Conservation (phyloP, 1,284 basidiomycete genomes). For the Cronartium quercuum region DNA sequence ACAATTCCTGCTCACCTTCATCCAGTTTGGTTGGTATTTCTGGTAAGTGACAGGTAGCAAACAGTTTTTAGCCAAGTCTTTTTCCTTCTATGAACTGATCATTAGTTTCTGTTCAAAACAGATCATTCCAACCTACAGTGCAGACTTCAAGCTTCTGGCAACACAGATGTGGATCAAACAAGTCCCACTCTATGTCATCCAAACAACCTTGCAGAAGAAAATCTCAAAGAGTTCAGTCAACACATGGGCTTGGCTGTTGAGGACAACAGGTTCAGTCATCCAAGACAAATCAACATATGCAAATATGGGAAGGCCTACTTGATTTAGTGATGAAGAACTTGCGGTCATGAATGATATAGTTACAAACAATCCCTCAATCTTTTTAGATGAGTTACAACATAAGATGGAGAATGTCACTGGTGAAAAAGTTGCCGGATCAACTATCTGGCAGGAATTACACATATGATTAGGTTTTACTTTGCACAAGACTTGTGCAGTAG, state of each 20-base stretch:
- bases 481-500: neutral
- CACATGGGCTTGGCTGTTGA: neutral
- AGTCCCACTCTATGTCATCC: neutral
- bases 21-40: too few species aligned
- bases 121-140: too few species aligned
- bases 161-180: neutral
- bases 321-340: neutral
- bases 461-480: neutral
- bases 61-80: too few species aligned
- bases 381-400: neutral
- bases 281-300: neutral
- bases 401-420: neutral
- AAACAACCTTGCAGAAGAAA: neutral
- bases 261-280: neutral
- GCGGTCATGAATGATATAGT: neutral
- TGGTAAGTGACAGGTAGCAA: too few species aligned
- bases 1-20: too few species aligned
- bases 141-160: neutral
- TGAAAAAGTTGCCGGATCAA: neutral
- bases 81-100: too few species aligned
- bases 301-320: neutral
- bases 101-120: too few species aligned
- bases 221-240: neutral
- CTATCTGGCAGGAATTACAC: neutral
- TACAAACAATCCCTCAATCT: neutral